A percentile compares a stretch with the other conserved stretches of the same genome.
Evolutionary conservation across 805 yeast genomes (phyloP).

Genomic region (Zygoascus bituminiphila): DNA sequence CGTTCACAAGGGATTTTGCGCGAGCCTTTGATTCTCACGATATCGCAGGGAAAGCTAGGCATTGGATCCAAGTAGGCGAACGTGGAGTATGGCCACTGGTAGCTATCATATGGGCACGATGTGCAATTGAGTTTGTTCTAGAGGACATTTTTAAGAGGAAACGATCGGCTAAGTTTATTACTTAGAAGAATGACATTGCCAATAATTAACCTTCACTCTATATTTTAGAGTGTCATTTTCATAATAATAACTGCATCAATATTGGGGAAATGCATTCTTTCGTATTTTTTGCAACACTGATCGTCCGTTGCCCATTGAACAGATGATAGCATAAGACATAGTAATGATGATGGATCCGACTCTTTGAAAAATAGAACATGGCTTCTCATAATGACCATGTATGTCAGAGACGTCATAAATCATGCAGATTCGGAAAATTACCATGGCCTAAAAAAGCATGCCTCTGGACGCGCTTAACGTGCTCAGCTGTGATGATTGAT

Average conservation of each 20-base stretch:
- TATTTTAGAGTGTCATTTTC: too few relatives aligned
- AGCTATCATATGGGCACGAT: conserved; percentile 76
- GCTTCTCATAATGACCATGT: too few relatives aligned
- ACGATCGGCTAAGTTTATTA: background rate
- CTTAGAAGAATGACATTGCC: background rate
- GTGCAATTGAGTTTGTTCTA: conserved; percentile 81
- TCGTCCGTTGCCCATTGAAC: background rate
- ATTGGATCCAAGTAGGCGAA: conserved; percentile 89
- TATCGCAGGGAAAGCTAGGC: conserved; percentile 63
- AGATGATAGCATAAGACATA: background rate
- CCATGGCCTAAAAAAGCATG: too few relatives aligned
- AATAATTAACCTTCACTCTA: too few relatives aligned
- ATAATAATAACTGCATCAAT: background rate
- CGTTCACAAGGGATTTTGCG: conserved; percentile 61
- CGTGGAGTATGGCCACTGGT: conserved; percentile 87
- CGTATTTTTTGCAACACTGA: background rate
- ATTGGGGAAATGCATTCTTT: background rate
- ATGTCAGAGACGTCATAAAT: too few relatives aligned
- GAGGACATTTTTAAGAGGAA: conserved; percentile 55
- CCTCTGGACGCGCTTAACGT: too few relatives aligned
- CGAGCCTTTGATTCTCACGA: conserved; percentile 71
- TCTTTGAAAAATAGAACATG: too few relatives aligned
- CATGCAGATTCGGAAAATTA: too few relatives aligned
- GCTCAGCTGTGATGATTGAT: background rate
- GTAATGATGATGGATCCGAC: too few relatives aligned